A percentile compares a stretch with the other conserved stretches of the same genome.
Evolutionary conservation across 768 basidiomycete genomes (phyloP).

Genomic region (Tulasnella sp.): DNA sequence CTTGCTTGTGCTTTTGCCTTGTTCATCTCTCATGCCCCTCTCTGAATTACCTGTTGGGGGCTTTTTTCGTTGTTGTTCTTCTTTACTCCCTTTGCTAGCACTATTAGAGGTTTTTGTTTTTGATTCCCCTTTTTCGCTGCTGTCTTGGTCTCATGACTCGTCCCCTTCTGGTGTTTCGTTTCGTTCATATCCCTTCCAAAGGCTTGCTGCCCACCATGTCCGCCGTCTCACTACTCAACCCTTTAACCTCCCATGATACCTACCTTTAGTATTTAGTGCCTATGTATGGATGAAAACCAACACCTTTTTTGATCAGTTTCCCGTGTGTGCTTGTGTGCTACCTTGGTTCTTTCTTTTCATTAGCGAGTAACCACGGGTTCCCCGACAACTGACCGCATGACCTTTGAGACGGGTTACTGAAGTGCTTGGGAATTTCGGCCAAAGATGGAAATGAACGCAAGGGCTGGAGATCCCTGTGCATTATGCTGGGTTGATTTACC

Average conservation of each 20-base stretch:
- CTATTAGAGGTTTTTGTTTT: conserved; percentile 2
- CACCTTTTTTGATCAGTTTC: neutral
- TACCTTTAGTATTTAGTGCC: conserved; percentile 3
- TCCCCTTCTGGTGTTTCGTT: conserved; percentile 1
- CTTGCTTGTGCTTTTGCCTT: conserved; percentile 5
- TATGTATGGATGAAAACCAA: conserved; percentile 12
- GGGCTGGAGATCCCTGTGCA: neutral
- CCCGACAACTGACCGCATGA: conserved; percentile 6
- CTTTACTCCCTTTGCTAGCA: neutral
- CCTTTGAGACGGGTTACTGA: neutral
- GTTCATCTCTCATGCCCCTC: neutral
- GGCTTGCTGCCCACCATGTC: neutral
- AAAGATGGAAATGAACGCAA: conserved; percentile 2
- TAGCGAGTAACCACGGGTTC: neutral
- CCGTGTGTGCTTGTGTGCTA: neutral
- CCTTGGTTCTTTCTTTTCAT: neutral
- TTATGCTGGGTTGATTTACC: neutral
- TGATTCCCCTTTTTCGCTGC: neutral
- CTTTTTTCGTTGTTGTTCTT: neutral
- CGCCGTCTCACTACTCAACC: conserved; percentile 4
- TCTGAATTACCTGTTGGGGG: neutral
- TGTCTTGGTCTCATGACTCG: neutral
- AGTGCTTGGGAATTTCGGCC: neutral
- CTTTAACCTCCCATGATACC: conserved; percentile 2
- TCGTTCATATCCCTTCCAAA: neutral